Evolutionary conservation across 2,329 filamentous ascomycete genomes (phyloP), one percentile per base, ranked within the genome.

Genomic region (Clonostachys byssicola): DNA sequence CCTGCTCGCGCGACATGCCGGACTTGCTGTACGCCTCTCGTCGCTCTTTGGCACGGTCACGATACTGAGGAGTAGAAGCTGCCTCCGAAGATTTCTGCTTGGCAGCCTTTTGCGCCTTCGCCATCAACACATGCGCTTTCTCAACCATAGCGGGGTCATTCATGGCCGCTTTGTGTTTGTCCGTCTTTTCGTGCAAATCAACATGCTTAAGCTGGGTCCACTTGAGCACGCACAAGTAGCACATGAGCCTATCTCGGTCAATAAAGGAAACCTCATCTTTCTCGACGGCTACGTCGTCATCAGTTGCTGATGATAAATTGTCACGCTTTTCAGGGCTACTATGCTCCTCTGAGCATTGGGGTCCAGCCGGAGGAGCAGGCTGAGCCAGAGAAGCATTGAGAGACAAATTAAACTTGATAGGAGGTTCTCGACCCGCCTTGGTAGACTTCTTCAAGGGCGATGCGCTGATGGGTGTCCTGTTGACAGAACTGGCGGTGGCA

Each of bases 31-130:
- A 83, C 2, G 75, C 79, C 49, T 78, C 64, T 8, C 86, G 76
- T 16, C 86, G 76, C 61, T 88, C 84, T 56, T 79, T 83, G 6
- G 86, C 86, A 34, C 86, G 75, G 58, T 89, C 86, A 20, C 82
- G 76, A 59, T 86, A 86, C 53, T 72, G 71, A 49, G 54, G 56
- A 40, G 57, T 45, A 17, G 60, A 34, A 7, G 55, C 44, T 39
- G 14, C 36, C 36, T 14, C 14, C 14, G 36, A 18, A n/a, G 36
- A n/a, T 18, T 39, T 39, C 36, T 39, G 12, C 7, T n/a, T n/a
- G 8, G 9, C 14, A 13, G 14, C 12, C 14, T 18, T 18, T 18
- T 12, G 36, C 36, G 36, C 36, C 36, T 14, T 43, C 49, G 17
- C 51, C 54, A 10, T 57, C 57, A 12, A 58, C 54, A 8, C 53